Conservation (phyloP, 768 basidiomycete species). For the Omphalotus guepiniiformis region DNA sequence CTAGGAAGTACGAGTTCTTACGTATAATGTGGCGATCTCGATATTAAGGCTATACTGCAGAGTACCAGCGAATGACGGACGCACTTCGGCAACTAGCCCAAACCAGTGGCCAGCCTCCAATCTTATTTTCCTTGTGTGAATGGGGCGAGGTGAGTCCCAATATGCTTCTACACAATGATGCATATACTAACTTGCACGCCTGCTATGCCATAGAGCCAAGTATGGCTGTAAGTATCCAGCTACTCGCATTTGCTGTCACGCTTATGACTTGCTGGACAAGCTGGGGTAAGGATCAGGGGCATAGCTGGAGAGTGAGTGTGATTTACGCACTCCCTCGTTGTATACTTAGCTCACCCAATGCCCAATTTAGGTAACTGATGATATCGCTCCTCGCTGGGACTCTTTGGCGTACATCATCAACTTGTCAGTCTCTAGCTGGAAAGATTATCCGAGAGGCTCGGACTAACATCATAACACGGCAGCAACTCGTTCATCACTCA, state of each 20-base stretch:
- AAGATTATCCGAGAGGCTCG: neutral
- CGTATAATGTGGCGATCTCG: no score
- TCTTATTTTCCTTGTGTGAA: conserved; percentile 58
- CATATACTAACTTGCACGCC: neutral
- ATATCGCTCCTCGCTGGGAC: conserved; percentile 50
- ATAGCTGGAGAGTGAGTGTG: conserved; percentile 60
- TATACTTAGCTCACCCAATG: no score
- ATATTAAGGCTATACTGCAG: conserved; percentile 21
- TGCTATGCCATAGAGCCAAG: conserved; percentile 42
- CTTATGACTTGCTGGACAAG: conserved; percentile 13
- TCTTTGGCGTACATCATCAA: conserved; percentile 59
- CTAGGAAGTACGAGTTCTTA: conserved; percentile 43
- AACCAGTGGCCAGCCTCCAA: conserved; percentile 39
- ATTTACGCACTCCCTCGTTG: no score
- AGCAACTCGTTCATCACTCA: conserved; percentile 67
- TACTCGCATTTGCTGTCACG: neutral
- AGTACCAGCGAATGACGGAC: conserved; percentile 58
- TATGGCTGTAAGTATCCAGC: conserved; percentile 40
- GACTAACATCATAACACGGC: neutral
- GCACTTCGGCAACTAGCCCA: conserved; percentile 49
- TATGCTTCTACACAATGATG: neutral
- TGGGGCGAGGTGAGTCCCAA: conserved; percentile 53
- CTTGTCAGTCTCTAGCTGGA: conserved; percentile 29
- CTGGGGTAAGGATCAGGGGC: conserved; percentile 56
- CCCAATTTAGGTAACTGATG: conserved; percentile 53